These are phyloP conservation scores for Apiotrichum sp. DNA, from an alignment of 1,284 basidiomycete genomes.

Conservation along the genomic window DNA sequence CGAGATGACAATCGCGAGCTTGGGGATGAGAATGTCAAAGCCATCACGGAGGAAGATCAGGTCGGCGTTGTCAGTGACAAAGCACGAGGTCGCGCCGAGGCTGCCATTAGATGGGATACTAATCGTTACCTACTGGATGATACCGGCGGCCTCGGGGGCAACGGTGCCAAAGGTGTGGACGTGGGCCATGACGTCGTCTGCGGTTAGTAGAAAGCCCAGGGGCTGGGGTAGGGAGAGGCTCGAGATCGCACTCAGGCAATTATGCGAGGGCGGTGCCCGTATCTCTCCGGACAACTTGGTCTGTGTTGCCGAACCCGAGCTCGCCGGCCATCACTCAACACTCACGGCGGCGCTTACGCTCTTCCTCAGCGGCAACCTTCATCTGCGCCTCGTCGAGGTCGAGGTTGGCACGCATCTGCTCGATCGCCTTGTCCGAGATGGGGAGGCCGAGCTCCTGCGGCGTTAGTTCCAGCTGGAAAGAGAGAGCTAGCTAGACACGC, in stretches of 20 bases:
- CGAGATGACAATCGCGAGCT: slow-evolving; percentile 82
- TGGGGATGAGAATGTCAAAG: slow-evolving; percentile 75
- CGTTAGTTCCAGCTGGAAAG: neutral
- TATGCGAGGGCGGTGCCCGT: too few species aligned
- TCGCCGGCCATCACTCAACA: slow-evolving; percentile 1
- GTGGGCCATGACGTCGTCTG: slow-evolving; percentile 96
- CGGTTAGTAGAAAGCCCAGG: neutral
- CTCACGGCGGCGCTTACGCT: slow-evolving; percentile 83
- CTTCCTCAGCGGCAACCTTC: slow-evolving; percentile 82
- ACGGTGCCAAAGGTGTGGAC: slow-evolving; percentile 94
- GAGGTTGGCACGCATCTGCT: slow-evolving; percentile 87
- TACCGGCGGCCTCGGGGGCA: slow-evolving; percentile 90
- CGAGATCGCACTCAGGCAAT: too few species aligned
- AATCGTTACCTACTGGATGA: slow-evolving; percentile 71
- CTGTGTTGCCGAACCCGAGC: neutral
- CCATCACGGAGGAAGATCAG: slow-evolving; percentile 91
- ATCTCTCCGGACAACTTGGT: too few species aligned
- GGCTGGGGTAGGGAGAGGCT: neutral
- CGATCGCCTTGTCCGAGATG: slow-evolving; percentile 83
- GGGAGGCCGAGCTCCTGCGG: slow-evolving; percentile 71
- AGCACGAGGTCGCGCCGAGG: slow-evolving; percentile 95
- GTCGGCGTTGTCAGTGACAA: slow-evolving; percentile 98
- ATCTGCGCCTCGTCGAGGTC: slow-evolving; percentile 89
- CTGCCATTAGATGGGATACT: slow-evolving; percentile 44
- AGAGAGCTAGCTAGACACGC: neutral